Conservation (phyloP, 2,329 filamentous ascomycete species). For the Fusarium sp. region DNA sequence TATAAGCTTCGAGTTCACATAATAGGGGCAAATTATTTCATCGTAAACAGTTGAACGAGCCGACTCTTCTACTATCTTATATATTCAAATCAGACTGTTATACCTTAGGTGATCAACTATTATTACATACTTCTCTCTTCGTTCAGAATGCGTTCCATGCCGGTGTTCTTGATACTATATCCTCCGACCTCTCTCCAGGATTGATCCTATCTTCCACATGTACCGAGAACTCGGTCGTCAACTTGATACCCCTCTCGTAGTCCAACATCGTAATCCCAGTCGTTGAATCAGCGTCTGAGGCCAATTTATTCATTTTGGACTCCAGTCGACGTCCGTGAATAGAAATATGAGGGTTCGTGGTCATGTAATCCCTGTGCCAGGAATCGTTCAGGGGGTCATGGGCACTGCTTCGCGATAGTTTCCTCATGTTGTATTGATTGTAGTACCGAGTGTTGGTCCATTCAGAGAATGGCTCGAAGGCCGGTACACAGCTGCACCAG, state of each 20-base stretch:
- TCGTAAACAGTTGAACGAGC: not conserved
- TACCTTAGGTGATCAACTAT: not conserved
- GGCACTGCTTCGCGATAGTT: conserved; percentile 36
- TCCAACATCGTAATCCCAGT: conserved; percentile 32
- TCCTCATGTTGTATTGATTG: conserved; percentile 36
- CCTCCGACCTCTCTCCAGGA: conserved; percentile 22
- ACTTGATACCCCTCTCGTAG: conserved; percentile 33
- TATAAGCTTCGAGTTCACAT: too few relatives aligned
- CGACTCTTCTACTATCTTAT: not conserved
- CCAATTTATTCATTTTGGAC: conserved; percentile 4
- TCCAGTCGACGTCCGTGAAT: conserved; percentile 14
- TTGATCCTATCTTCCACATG: conserved; percentile 36
- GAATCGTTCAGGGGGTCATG: conserved; percentile 21
- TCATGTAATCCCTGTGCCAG: conserved; percentile 32
- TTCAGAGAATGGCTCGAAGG: conserved; percentile 56
- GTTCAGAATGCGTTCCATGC: conserved; percentile 40
- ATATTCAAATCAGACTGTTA: not conserved
- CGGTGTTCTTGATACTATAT: conserved; percentile 32
- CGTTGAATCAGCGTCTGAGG: conserved; percentile 31
- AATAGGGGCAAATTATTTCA: too few relatives aligned
- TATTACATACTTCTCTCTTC: not conserved
- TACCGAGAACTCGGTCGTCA: conserved; percentile 43
- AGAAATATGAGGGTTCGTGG: conserved; percentile 24
- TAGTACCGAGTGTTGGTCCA: conserved; percentile 20
- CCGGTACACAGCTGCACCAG: conserved; percentile 59